Conservation (phyloP, 1,284 basidiomycete genomes). For the Ustilago hordei region DNA sequence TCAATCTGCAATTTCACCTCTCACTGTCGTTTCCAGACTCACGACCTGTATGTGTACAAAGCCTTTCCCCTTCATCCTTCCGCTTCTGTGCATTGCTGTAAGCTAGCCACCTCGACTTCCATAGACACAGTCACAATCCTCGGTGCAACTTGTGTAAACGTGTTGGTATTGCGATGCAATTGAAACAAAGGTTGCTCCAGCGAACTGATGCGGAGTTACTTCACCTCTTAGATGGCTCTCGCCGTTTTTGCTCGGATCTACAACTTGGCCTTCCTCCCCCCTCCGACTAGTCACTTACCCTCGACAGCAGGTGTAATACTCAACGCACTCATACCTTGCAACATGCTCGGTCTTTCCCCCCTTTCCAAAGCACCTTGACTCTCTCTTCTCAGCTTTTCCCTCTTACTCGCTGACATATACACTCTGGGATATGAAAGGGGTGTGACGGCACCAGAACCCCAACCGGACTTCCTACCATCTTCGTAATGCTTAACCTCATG, state of each 20-base stretch:
- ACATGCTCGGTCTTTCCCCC: constrained; percentile 31
- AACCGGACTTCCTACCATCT: constrained; percentile 42
- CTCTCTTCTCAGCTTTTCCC: constrained; percentile 50
- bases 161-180: constrained; percentile 1
- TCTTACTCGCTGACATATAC: constrained; percentile 48
- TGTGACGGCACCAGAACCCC: constrained; percentile 43
- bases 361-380: constrained; percentile 46
- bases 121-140: not conserved
- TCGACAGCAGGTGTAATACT: constrained; percentile 43
- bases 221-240: not conserved
- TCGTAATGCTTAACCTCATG: constrained; percentile 55
- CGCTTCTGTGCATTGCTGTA: not conserved
- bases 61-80: not conserved
- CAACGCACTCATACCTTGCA: constrained; percentile 39
- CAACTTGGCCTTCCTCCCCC: constrained; percentile 6
- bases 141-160: not conserved
- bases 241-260: not conserved
- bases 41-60: not conserved
- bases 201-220: not conserved
- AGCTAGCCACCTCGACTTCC: not conserved
- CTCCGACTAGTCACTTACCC: constrained; percentile 35
- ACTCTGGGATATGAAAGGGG: constrained; percentile 53
- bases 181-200: not conserved
- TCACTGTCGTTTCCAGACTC: not conserved
- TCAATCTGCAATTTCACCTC: not conserved